Evolutionary conservation across 2,329 filamentous ascomycete genomes (phyloP), one percentile per base, ranked within the genome.

Genomic region (Alternaria alternata): DNA sequence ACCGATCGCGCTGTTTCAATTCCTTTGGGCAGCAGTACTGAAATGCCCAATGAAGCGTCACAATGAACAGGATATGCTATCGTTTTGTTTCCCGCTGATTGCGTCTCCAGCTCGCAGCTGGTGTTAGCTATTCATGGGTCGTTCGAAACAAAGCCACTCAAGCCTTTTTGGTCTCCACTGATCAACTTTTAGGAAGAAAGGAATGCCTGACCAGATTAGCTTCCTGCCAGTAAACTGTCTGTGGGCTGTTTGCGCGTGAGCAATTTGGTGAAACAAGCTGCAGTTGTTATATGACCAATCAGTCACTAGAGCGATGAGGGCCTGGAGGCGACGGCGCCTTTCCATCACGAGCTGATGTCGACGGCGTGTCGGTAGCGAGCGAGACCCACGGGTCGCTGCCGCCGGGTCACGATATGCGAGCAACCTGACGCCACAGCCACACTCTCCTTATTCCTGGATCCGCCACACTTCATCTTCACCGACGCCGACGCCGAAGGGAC

Each of bases 191-290:
- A 7, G 7, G 4, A 26, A 39, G 53, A 46, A 49, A 51, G 54
- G 62, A 51, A 32, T 44, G 49, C 20, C 18, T 20, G 18, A 20
- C 18, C 18, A 20, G 18, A 20, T 20, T 20, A 20, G 18, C 18
- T 20, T 20, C 18, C 18, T 20, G 18, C 18, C 18, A 20, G 18
- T 20, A 20, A 20, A 20, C 18, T 20, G 18, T 20, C 20, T 20
- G 20, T 20, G 20, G 20, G 20, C 2, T 20, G 39, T 46, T 57
- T 49, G 57, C 53, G 54, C 48, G 30, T 44, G 41, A 54, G 39
- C 9, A 30, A 46, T 61, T 57, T 57, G 11, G 30, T 62, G 62
- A 67, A 67, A 68, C 64, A 52, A 39, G 58, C 20, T 18, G 3
- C 20, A 20, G 20, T 20, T 2, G 20, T 20, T 20, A 20, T 20